Evolutionary conservation across 768 basidiomycete species (phyloP), one percentile per base, ranked within the genome.

Genomic region (Termitomyces heimii): DNA sequence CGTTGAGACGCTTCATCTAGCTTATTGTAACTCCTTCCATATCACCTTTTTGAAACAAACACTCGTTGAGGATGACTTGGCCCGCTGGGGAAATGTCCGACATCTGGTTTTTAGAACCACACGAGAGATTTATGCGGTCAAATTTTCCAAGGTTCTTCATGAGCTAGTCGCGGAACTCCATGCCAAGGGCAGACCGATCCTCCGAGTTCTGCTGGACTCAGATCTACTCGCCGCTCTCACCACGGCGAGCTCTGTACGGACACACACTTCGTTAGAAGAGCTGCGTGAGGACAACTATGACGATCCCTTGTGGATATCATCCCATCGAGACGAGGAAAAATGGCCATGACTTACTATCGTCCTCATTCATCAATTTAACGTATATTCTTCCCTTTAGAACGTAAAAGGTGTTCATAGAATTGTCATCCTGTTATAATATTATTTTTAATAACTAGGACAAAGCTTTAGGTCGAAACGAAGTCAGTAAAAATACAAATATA

Each of bases 241-340:
- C 1, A 61, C 53, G 16, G 43, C 43, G 2, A 56, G 48, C 31
- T 37, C 53, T 51, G 22, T 63, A 39, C 40, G 48, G 40, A 9
- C 43, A 53, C 28, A 59, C 61, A 54, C 60, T 7, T 32, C 45
- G 54, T 16, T 70, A 6, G 51, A 63, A 22, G 51, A 62, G 18
- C 37, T 73, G 43, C 52, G 48, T 28, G 39, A 45, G 6, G 58
- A 57, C 9, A 71, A 68, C 45, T 72, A 71, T 47, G 40, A 57
- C 9, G 72, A 74, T 57, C 65, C 63, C 46, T 71, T 71, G 68
- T 72, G 72, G 71, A 66, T 62, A 4, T 62, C 64, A 39, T 56
- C 57, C 1, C 60, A 69, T 31, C 45, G 53, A 31, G 53, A 60
- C 37, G 55, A 46, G 2, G 55, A 13, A 14, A 54, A 48, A 24